Percentiles rank a stretch among this genome's conserved stretches.
These are phyloP conservation scores for Moricandia moricandioides DNA, from an alignment of 345 rosid genomes.

Conservation along the genomic window DNA sequence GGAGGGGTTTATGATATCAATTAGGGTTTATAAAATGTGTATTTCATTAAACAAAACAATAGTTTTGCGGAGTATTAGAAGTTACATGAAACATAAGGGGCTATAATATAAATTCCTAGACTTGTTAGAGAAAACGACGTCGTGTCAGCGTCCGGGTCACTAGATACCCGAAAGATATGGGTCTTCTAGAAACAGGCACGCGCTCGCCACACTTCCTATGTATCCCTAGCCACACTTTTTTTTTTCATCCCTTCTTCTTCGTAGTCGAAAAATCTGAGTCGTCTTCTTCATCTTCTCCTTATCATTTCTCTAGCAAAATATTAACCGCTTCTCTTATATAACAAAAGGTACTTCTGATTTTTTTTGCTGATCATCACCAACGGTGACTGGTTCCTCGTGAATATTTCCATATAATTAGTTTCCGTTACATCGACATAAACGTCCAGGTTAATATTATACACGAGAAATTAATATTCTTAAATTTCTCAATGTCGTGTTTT, in stretches of 20 bases:
- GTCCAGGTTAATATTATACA: background rate
- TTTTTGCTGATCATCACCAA: background rate
- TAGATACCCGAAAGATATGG: slow-evolving; percentile 13
- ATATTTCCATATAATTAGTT: background rate
- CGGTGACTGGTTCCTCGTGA: background rate
- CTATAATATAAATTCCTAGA: background rate
- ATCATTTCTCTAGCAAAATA: background rate
- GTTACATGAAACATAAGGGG: background rate
- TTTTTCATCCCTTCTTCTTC: background rate
- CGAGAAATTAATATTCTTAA: background rate
- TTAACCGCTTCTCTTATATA: background rate
- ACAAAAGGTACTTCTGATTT: background rate
- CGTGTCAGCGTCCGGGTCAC: background rate
- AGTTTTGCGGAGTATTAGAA: background rate
- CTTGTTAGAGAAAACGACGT: background rate
- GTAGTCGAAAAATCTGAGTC: slow-evolving; percentile 22
- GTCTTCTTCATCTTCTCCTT: slow-evolving; percentile 1
- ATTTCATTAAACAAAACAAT: background rate
- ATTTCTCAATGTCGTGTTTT: background rate
- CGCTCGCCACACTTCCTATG: slow-evolving; percentile 37
- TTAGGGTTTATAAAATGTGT: slow-evolving; percentile 29
- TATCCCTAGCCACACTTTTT: slow-evolving; percentile 25
- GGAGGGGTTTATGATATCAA: slow-evolving; percentile 1
- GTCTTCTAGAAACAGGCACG: slow-evolving; percentile 19
- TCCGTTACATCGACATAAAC: background rate